Base-by-base conservation (phyloP, 345 rosid genomes). In the Noccaea caerulescens region DNA sequence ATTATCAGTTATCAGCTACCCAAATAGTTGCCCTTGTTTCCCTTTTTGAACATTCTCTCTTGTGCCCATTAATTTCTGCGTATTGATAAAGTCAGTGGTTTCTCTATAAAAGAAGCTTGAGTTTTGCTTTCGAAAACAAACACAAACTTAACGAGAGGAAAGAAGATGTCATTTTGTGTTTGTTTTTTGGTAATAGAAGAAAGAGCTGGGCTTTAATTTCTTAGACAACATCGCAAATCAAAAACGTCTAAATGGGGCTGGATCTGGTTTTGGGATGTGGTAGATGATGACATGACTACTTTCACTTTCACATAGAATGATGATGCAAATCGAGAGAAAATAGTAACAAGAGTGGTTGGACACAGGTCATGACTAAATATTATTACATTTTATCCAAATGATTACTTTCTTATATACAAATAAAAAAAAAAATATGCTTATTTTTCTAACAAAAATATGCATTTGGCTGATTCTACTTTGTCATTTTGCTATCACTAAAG, bases 281-380 rank as follows among this genome's bases (percentile, higher is more conserved):
- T 53, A 10, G 63, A 13, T 72, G 59, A 63, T 71, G 76, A 57
- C 7, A 49, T 30, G 72, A 73, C 43, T 36, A 57, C 10, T 66
- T 16, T 73, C 8, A 58, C 77, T 58, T 23, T 66, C 20, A 65
- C 77, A 44, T 65, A 10, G 64, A 46, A 64, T 72, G 42, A 70
- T 38, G 33, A 69, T 47, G 58, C 66, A 47, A 46, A 58, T 30
- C 56, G 42, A 47, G 54, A 58, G 27, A 50, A 20, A 41, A 50
- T 34, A 41, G 62, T 42, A 59, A 37, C 62, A 50, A 16, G 41
- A 66, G 72, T 66, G 62, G 72, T 73, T 73, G 36, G 62, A 42
- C 68, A 42, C 68, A 58, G 6, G 76, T 46, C 7, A 47, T 39
- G 72, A 73, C 43, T 36, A 57, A 20, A 1, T 20, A 20, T 20